Base-by-base conservation (phyloP, 2,329 filamentous ascomycete genomes). In the Diaporthe capsici region DNA sequence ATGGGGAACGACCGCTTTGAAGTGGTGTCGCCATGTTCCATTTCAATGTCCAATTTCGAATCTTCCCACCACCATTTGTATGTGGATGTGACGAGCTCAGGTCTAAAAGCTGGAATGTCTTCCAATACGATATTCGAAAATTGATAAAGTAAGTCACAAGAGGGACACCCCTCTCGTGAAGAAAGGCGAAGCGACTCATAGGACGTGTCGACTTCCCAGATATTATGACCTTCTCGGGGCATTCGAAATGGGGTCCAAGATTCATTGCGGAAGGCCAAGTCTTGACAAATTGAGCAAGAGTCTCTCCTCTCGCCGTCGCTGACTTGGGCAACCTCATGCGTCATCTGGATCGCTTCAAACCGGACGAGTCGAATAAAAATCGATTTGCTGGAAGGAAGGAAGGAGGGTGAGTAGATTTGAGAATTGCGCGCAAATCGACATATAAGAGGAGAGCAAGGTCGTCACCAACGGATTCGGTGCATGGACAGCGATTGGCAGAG, bases 141-240 rank as follows among this genome's bases (percentile, higher is more conserved):
- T 28, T 63, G 60, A 44, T 31, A 47, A 28, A 63, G 60, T 3
- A 63, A 47, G 13, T 44, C 60, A 42, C 39, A 63, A 12, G 39
- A 31, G 13, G 55, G 28, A 60, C 55, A 60, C 31, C 31, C 37
- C 4, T 42, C 12, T 3, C 1, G 12, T 25, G 37, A 28, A 17
- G 58, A 42, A 9, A 63, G n/a, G 13, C 37, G 37, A 22, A 63
- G 22, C n/a, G 58, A 63, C n/a, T 63, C 58, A 28, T 42, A 63
- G 5, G 37, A 63, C 37, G 37, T 39, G 3, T 22, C 20, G 55
- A 57, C 55, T 34, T 57, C 17, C 55, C 55, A 34, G 1, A 31
- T 6, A 57, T 20, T 20, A 10, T 5, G 12, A 22, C 17, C 3
- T 34, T 58, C 31, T 37, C 31, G 55, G 17, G 39, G n/a, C 13